These are phyloP conservation scores for Populus hybrid DNA, from an alignment of 441 rosid species.

Conservation along the genomic window DNA sequence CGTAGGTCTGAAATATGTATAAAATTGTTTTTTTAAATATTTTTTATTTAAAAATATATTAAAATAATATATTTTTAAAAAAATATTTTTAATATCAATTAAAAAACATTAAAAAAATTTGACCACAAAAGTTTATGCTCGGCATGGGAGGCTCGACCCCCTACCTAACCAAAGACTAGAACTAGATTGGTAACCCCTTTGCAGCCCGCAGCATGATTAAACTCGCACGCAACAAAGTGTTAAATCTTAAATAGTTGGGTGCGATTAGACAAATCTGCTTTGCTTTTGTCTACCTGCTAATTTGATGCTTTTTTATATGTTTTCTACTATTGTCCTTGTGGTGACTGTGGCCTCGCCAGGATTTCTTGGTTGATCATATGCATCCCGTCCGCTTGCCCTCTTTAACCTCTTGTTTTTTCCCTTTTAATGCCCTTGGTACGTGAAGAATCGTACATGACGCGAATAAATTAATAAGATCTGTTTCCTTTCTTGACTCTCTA, in stretches of 20 bases:
- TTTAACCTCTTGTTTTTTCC: background rate
- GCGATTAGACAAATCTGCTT: slow-evolving; percentile 1
- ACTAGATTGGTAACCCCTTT: background rate
- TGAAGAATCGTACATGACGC: background rate
- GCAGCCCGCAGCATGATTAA: background rate
- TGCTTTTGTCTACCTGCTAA: slow-evolving; percentile 10
- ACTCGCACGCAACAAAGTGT: background rate
- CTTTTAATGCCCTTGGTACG: no score
- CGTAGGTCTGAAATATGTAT: no score
- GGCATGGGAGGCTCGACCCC: no score
- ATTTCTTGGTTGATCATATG: background rate
- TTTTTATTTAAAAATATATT: no score
- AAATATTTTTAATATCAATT: background rate
- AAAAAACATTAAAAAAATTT: no score
- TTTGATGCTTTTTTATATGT: background rate
- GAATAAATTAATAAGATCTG: no score
- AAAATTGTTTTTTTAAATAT: no score
- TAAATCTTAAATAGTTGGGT: slow-evolving; percentile 6
- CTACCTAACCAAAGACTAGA: background rate
- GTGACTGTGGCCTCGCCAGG: no score
- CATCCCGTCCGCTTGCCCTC: background rate
- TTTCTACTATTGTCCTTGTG: background rate
- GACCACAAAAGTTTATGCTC: background rate
- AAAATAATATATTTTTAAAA: no score
- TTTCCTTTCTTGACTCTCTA: no score